Conservation (phyloP, 257 asterid species). For the Primulina tabacum region DNA sequence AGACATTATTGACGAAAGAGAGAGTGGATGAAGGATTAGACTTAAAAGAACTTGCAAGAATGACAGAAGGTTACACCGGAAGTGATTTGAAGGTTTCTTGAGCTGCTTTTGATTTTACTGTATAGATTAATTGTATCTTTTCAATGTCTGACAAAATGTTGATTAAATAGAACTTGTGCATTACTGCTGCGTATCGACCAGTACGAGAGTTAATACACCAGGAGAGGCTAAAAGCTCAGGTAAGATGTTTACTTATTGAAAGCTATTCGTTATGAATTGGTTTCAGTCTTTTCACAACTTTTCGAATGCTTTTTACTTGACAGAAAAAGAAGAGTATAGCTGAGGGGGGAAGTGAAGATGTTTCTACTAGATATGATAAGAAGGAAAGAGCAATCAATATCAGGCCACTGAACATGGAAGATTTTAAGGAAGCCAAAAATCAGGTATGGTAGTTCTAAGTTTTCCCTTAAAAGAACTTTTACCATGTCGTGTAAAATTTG, state of each 20-base stretch:
- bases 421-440: slow-evolving; percentile 72
- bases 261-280: not conserved
- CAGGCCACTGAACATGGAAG: slow-evolving; percentile 75
- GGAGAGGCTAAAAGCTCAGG: slow-evolving; percentile 57
- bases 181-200: slow-evolving; percentile 90
- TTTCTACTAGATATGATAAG: slow-evolving; percentile 24
- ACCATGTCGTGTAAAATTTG: not conserved
- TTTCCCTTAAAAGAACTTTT: not conserved
- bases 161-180: slow-evolving; percentile 62
- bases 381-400: slow-evolving; percentile 61
- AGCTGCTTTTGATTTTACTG: not conserved
- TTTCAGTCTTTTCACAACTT: not conserved
- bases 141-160: slow-evolving; percentile 9
- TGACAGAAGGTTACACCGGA: slow-evolving; percentile 87
- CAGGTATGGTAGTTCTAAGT: slow-evolving; percentile 44
- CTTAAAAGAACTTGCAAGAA: slow-evolving; percentile 61
- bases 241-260: slow-evolving; percentile 20
- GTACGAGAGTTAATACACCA: slow-evolving; percentile 75
- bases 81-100: slow-evolving; percentile 77
- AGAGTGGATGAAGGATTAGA: slow-evolving; percentile 53
- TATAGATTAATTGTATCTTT: not conserved
- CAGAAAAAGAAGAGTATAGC: slow-evolving; percentile 43
- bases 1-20: slow-evolving; percentile 69
- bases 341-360: slow-evolving; percentile 30
- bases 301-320: not conserved